These are phyloP conservation scores for Tulasnella sp. DNA, from an alignment of 768 basidiomycete genomes.

Conservation along the genomic window DNA sequence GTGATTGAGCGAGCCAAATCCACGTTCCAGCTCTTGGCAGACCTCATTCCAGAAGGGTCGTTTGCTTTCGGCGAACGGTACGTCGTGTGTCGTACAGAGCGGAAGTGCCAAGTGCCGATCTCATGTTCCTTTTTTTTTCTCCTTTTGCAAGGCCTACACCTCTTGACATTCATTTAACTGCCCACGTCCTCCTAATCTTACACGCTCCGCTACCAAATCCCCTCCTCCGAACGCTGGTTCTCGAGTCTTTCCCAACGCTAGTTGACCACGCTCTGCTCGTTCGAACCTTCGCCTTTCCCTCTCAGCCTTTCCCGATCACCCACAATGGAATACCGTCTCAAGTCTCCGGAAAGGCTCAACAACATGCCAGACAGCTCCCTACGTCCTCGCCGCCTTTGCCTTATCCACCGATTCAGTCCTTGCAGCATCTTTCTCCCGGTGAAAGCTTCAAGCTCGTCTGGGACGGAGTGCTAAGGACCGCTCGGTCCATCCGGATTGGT, in stretches of 20 bases:
- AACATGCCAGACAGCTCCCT: neutral
- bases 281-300: conserved; percentile 24
- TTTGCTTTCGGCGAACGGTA: conserved; percentile 46
- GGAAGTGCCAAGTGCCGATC: neutral
- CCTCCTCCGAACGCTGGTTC: conserved; percentile 42
- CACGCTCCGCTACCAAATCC: conserved; percentile 52
- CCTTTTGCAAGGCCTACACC: conserved; percentile 39
- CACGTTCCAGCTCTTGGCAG: conserved; percentile 45
- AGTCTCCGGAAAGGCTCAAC: neutral
- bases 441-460: neutral
- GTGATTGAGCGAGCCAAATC: conserved; percentile 46
- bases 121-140: neutral
- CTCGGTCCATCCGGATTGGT: neutral
- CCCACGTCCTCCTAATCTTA: conserved; percentile 51
- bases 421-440: neutral
- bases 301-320: neutral
- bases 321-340: neutral
- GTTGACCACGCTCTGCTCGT: conserved; percentile 47
- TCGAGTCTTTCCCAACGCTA: conserved; percentile 45
- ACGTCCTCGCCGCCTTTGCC: neutral
- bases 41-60: conserved; percentile 37
- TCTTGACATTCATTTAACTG: conserved; percentile 54
- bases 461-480: neutral
- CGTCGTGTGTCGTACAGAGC: conserved; percentile 15
- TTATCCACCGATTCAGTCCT: neutral